Evolutionary conservation across 148 eudicot species (phyloP).

Genomic region (Rhododendron ferrugineum): DNA sequence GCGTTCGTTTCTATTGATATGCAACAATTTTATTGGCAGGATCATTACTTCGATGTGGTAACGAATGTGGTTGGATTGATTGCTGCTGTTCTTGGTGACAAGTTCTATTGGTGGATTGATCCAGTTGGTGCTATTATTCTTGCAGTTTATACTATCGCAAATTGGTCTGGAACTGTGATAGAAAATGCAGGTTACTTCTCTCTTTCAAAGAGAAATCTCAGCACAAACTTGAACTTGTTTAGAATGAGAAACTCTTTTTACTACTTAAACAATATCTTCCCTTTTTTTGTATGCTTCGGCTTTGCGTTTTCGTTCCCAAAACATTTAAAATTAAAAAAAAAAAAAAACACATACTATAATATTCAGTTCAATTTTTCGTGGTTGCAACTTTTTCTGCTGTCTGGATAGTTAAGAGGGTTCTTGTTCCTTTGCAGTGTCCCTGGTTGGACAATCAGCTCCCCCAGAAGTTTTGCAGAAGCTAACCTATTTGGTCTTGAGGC

Average conservation of each 20-base stretch:
- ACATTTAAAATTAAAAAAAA: background rate
- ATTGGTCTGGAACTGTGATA: constrained; percentile 71
- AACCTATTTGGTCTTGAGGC: constrained; percentile 59
- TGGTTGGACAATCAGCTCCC: constrained; percentile 73
- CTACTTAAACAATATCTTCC: background rate
- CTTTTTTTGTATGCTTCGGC: background rate
- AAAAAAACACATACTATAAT: background rate
- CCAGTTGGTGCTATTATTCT: constrained; percentile 65
- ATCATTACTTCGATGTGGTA: constrained; percentile 80
- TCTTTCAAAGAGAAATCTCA: background rate
- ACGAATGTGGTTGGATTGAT: constrained; percentile 68
- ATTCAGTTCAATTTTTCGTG: background rate
- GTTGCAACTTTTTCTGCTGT: background rate
- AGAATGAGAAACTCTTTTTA: background rate
- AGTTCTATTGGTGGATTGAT: constrained; percentile 68
- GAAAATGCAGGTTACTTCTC: constrained; percentile 62
- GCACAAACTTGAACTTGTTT: background rate
- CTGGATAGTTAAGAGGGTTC: background rate
- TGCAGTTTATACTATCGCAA: constrained; percentile 59
- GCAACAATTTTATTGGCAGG: constrained; percentile 25
- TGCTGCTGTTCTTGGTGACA: constrained; percentile 68
- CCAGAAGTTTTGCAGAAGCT: constrained; percentile 70
- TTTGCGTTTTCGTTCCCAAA: background rate
- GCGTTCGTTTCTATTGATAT: background rate
- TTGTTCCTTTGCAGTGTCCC: constrained; percentile 32